Percentiles rank a stretch among this genome's conserved stretches.
Evolutionary conservation across 2,329 filamentous ascomycete genomes (phyloP).

Genomic region (Calonectria pseudoreteaudii): DNA sequence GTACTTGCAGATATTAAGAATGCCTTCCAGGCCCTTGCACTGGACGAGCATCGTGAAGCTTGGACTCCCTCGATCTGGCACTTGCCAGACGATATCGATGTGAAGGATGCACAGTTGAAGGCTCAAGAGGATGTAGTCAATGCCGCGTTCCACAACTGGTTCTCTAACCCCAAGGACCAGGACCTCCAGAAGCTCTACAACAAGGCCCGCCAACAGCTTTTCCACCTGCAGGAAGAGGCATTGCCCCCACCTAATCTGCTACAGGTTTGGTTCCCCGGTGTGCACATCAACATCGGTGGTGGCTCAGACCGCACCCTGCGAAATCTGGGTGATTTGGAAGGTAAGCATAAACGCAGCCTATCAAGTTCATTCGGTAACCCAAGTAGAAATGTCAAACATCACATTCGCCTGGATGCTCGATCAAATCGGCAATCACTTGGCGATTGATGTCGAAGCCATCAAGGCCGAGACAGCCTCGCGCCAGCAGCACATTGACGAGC

Average conservation of each 20-base stretch:
- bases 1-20: slow-evolving; percentile 55
- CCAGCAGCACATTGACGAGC: slow-evolving; percentile 33
- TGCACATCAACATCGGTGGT: slow-evolving; percentile 43
- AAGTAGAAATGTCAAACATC: slow-evolving; percentile 40
- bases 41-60: slow-evolving; percentile 61
- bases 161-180: slow-evolving; percentile 18
- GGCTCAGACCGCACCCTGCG: slow-evolving; percentile 34
- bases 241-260: slow-evolving; percentile 27
- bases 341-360: too few relatives aligned
- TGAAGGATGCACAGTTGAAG: slow-evolving; percentile 10
- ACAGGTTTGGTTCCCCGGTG: slow-evolving; percentile 44
- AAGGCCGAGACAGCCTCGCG: slow-evolving; percentile 33
- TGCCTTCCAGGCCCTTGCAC: slow-evolving; percentile 66
- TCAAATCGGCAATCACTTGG: slow-evolving; percentile 33
- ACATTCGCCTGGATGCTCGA: slow-evolving; percentile 44
- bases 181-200: slow-evolving; percentile 7
- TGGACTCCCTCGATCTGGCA: slow-evolving; percentile 48
- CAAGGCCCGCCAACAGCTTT: background rate
- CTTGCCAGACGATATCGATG: slow-evolving; percentile 23
- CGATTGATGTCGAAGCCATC: slow-evolving; percentile 27
- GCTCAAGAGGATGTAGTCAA: slow-evolving; percentile 26
- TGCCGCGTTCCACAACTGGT: slow-evolving; percentile 23
- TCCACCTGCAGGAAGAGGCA: background rate
- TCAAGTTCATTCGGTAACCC: slow-evolving; percentile 3
- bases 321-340: slow-evolving; percentile 41